Evolutionary conservation across 768 basidiomycete genomes (phyloP).

Genomic region (Boletus vermiculosoides): DNA sequence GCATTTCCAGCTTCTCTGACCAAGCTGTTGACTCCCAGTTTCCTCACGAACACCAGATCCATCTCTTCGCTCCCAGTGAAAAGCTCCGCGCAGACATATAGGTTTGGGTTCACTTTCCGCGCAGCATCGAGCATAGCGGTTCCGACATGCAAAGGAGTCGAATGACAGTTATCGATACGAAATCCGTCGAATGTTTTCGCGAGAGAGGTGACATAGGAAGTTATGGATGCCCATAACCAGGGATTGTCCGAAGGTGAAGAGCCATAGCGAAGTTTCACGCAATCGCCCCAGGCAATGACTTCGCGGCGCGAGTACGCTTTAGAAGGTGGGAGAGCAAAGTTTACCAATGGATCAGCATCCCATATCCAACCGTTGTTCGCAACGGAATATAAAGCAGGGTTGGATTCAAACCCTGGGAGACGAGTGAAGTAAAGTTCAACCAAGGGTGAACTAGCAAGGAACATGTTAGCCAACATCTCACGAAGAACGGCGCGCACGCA

Average conservation of each 20-base stretch:
- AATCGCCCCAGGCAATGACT: conserved; percentile 97
- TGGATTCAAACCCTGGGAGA: conserved; percentile 55
- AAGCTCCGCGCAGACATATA: conserved; percentile 97
- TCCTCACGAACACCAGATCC: conserved; percentile 88
- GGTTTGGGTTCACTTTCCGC: conserved; percentile 80
- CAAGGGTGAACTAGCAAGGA: conserved; percentile 64
- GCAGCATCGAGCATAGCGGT: conserved; percentile 90
- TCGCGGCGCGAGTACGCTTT: conserved; percentile 95
- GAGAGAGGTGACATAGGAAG: conserved; percentile 73
- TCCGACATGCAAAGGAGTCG: conserved; percentile 96
- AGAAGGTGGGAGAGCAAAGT: conserved; percentile 90
- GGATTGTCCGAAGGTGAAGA: conserved; percentile 76
- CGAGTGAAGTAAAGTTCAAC: conserved; percentile 94
- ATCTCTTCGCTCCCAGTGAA: conserved; percentile 96
- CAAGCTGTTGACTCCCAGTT: conserved; percentile 90
- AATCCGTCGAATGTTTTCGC: conserved; percentile 91
- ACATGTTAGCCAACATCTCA: conserved; percentile 7
- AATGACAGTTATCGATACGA: conserved; percentile 98
- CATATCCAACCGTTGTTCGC: conserved; percentile 99
- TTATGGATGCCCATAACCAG: conserved; percentile 95
- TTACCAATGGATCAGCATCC: conserved; percentile 89
- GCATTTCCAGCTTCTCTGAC: conserved; percentile 95
- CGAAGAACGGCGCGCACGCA: conserved; percentile 39
- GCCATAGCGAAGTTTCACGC: conserved; percentile 97
- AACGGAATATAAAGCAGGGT: conserved; percentile 63